Evolutionary conservation across 495 filamentous ascomycete genomes (phyloP), one percentile per base, ranked within the genome.

Genomic region (Coniosporium apollinis): DNA sequence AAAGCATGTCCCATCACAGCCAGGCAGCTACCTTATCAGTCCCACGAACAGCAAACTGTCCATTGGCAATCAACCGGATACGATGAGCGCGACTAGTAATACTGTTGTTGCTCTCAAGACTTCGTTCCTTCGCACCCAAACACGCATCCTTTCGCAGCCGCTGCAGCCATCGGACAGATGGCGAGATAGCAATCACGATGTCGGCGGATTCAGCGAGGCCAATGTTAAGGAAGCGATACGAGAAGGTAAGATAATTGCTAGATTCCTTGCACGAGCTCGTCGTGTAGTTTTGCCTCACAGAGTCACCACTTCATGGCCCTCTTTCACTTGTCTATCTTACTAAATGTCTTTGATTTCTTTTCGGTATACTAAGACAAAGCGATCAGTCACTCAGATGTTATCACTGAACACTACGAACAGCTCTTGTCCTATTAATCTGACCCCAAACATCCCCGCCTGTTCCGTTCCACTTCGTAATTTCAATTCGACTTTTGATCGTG

Each of bases 71-170:
- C n/a, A n/a, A n/a, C n/a, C n/a, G n/a, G n/a, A n/a, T n/a, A n/a
- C n/a, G n/a, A n/a, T n/a, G n/a, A n/a, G n/a, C n/a, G n/a, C n/a
- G n/a, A n/a, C n/a, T n/a, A n/a, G n/a, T n/a, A 34, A 37, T 18
- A 52, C 49, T 15, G 38, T 52, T 22, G 25, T 41, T 22, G 42
- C 39, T 4, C 36, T 37, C 9, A 52, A 52, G 29, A 41, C 35
- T 10, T 14, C 38, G 10, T 52, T 52, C 19, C 38, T 52, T 7
- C 44, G 34, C n/a, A 24, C 32, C 9, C 47, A 50, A 31, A 50
- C 42, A 32, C 47, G 46, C 5, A 40, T 43, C 17, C 42, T 52
- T 13, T 43, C 37, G n/a, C 41, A 38, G 28, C 34, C 33, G 5
- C 33, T 52, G 18, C 37, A 46, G 22, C 30, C 37, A 2, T 39